Percentiles rank a stretch among this genome's conserved stretches.
Conservation (phyloP, 2,329 filamentous ascomycete genomes). For the Scleromitrula shiraiana region DNA sequence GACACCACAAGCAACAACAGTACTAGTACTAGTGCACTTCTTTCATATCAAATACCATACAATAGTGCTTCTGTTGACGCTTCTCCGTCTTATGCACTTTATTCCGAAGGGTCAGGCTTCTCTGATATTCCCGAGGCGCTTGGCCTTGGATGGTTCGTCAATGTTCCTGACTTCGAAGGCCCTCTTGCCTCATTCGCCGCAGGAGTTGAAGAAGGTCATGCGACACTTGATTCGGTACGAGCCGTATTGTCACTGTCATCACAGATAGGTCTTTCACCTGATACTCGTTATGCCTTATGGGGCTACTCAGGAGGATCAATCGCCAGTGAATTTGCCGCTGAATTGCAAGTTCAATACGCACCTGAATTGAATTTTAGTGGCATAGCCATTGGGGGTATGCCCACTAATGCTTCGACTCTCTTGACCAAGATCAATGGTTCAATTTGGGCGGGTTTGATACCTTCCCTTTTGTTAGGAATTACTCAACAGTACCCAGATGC, state of each 20-base stretch:
- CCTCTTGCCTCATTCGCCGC: conserved; percentile 11
- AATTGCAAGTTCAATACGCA: conserved; percentile 44
- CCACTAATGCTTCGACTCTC: conserved; percentile 34
- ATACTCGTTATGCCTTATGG: conserved; percentile 33
- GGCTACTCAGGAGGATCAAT: conserved; percentile 49
- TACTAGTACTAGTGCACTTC: conserved; percentile 15
- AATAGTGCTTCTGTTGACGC: conserved; percentile 34
- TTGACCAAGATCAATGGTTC: conserved; percentile 30
- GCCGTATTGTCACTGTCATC: conserved; percentile 10
- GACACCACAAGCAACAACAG: too few relatives aligned
- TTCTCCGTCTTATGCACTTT: conserved; percentile 36
- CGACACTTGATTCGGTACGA: conserved; percentile 18
- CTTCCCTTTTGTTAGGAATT: neutral
- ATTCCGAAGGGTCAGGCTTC: conserved; percentile 9
- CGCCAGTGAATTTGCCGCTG: conserved; percentile 44
- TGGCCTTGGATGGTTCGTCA: conserved; percentile 15
- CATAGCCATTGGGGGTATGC: conserved; percentile 41
- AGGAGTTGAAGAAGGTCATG: conserved; percentile 14
- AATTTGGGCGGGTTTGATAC: conserved; percentile 26
- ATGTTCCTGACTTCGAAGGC: conserved; percentile 20
- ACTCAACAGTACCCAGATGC: conserved; percentile 10
- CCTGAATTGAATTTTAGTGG: conserved; percentile 43
- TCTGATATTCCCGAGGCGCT: conserved; percentile 16
- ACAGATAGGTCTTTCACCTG: neutral
- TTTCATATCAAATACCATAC: conserved; percentile 37